Conservation (phyloP, 2,329 filamentous ascomycete species). For the Fusarium sp. region DNA sequence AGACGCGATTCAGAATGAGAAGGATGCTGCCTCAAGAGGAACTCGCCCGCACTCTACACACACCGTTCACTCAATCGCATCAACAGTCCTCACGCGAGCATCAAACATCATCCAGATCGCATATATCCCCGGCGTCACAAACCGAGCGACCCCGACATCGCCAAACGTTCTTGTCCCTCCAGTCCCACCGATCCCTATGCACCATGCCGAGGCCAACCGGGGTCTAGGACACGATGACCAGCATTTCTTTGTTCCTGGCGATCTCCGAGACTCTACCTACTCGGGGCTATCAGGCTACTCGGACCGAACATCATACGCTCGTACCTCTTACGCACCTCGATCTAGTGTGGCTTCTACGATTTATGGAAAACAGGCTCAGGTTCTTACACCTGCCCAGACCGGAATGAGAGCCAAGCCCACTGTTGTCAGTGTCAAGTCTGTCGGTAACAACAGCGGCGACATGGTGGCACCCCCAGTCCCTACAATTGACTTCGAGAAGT, state of each 20-base stretch:
- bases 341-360: constrained; percentile 91
- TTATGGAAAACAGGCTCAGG: constrained; percentile 89
- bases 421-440: constrained; percentile 90
- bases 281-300: constrained; percentile 76
- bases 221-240: constrained; percentile 75
- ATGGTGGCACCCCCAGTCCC: constrained; percentile 76
- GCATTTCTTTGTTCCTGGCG: constrained; percentile 92
- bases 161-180: constrained; percentile 86
- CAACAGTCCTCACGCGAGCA: constrained; percentile 91
- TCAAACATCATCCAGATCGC: constrained; percentile 99
- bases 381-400: constrained; percentile 84
- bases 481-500: constrained; percentile 73
- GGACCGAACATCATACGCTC: constrained; percentile 70
- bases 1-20: constrained; percentile 56
- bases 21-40: constrained; percentile 56
- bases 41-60: constrained; percentile 78
- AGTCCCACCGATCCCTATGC: constrained; percentile 87
- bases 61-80: constrained; percentile 91
- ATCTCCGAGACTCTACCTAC: constrained; percentile 91
- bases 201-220: constrained; percentile 58
- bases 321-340: constrained; percentile 67
- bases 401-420: constrained; percentile 89
- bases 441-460: constrained; percentile 63
- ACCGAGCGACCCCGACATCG: constrained; percentile 86
- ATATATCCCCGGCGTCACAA: constrained; percentile 97